Base-by-base conservation (phyloP, 495 filamentous ascomycete species). In the Wilcoxina mikolae region DNA sequence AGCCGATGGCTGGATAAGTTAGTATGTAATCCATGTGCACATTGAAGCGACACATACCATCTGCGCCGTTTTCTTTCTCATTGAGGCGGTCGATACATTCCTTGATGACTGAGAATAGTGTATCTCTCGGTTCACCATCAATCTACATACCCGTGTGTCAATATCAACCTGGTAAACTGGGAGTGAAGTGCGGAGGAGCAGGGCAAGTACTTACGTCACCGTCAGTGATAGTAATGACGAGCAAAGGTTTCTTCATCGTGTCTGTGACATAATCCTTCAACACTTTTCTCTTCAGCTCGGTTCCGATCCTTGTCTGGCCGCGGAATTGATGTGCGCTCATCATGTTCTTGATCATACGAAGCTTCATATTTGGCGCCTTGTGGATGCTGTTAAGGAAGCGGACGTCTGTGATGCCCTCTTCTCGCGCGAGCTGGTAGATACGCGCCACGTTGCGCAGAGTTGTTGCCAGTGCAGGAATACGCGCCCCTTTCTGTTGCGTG, bases 211-310 rank as follows among this genome's bases (percentile, higher is more conserved):
- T n/a, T n/a, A n/a, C n/a, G n/a, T n/a, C n/a, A n/a, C n/a, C n/a
- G n/a, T n/a, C n/a, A n/a, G 81, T 85, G 54, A 84, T 76, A 22
- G 76, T 76, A 61, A 85, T 81, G 51, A 85, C 70, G 39, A 85
- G 69, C 18, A 83, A 70, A 0, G 81, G 81, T 65, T 84, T 85
- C 33, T 9, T 41, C 50, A 50, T 50, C 26, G 70, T 70, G 0
- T 64, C 12, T n/a, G 11, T 20, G 25, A 82, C 68, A 60, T 82
- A 66, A 0, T 68, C 69, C 22, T 80, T 73, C 11, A 84, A 60
- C 39, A 84, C 72, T 65, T 82, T 83, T 60, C 70, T 68, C 50
- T 68, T 68, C 46, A 84, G 63, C 46, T 71, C 67, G 9, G 79
- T 78, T n/a, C 82, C 81, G 66, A 84, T 73, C 0, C 81, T 79